Evolutionary conservation across 805 yeast species (phyloP).

Genomic region (Yamadazyma scolyti): DNA sequence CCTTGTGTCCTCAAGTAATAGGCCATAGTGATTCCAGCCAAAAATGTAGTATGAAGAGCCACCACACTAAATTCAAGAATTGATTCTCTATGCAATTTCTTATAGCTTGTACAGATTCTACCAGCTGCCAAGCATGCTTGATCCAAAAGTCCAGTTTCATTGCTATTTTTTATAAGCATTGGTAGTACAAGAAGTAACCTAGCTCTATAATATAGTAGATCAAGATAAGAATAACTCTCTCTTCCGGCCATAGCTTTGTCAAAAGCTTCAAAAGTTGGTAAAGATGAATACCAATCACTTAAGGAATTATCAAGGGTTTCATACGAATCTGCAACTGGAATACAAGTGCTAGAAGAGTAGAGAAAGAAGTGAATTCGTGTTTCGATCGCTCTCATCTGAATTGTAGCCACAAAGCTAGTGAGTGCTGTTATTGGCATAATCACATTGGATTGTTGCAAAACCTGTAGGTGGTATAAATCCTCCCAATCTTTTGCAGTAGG

Average conservation of each 20-base stretch:
- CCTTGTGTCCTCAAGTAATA: constrained; percentile 8
- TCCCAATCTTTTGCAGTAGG: constrained; percentile 6
- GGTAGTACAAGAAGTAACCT: constrained; percentile 9
- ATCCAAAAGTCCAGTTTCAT: constrained; percentile 6
- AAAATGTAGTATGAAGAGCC: constrained; percentile 12
- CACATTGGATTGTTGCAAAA: constrained; percentile 6
- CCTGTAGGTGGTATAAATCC: constrained; percentile 7
- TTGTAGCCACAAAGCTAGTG: constrained; percentile 8
- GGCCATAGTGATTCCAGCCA: constrained; percentile 11
- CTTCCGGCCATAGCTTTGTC: constrained; percentile 8
- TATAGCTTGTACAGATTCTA: constrained; percentile 9
- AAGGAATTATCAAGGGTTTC: constrained; percentile 7
- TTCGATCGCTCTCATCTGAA: constrained; percentile 9
- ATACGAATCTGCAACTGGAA: constrained; percentile 9
- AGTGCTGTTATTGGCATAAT: constrained; percentile 7
- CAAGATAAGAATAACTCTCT: constrained; percentile 12
- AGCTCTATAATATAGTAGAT: constrained; percentile 11
- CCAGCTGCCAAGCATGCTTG: constrained; percentile 12
- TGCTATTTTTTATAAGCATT: constrained; percentile 5
- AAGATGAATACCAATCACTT: constrained; percentile 5
- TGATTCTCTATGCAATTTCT: constrained; percentile 8
- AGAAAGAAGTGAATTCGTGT: constrained; percentile 10
- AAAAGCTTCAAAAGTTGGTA: constrained; percentile 9
- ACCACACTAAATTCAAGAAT: constrained; percentile 12
- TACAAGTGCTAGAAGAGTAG: constrained; percentile 6